A percentile compares a stretch with the other conserved stretches of the same genome.
Conservation (phyloP, 2,329 filamentous ascomycete genomes). For the Penicillium sp. region DNA sequence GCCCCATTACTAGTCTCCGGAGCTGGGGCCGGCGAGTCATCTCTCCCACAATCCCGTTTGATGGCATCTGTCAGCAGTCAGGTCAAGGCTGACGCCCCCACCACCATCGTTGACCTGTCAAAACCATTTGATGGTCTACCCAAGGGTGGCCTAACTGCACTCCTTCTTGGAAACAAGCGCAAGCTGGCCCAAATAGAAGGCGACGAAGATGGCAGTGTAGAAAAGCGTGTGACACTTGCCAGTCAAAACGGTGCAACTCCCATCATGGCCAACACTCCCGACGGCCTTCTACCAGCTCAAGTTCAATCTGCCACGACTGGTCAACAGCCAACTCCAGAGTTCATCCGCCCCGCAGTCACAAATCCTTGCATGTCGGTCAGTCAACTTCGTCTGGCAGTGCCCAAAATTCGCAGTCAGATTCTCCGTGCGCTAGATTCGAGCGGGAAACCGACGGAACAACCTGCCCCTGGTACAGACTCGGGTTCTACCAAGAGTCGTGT, state of each 20-base stretch:
- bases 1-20: conserved; percentile 88
- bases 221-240: conserved; percentile 58
- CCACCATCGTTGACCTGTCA: conserved; percentile 82
- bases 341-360: conserved; percentile 79
- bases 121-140: conserved; percentile 93
- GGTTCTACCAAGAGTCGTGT: conserved; percentile 52
- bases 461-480: conserved; percentile 35
- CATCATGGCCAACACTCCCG: conserved; percentile 71
- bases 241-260: conserved; percentile 67
- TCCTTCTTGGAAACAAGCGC: conserved; percentile 90
- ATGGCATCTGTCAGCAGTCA: conserved; percentile 70
- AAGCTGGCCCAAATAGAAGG: conserved; percentile 71
- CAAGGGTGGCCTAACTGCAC: conserved; percentile 77
- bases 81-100: conserved; percentile 68
- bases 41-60: conserved; percentile 81
- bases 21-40: conserved; percentile 81
- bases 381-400: conserved; percentile 81
- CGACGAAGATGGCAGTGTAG: conserved; percentile 66
- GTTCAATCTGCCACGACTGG: conserved; percentile 59
- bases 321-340: conserved; percentile 71
- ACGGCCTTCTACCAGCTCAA: conserved; percentile 75
- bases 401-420: conserved; percentile 79
- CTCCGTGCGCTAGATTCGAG: conserved; percentile 69
- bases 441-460: conserved; percentile 46
- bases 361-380: conserved; percentile 79